A percentile compares a stretch with the other conserved stretches of the same genome.
Conservation (phyloP, 495 filamentous ascomycete species). For the Hyaloscypha finlandica region DNA sequence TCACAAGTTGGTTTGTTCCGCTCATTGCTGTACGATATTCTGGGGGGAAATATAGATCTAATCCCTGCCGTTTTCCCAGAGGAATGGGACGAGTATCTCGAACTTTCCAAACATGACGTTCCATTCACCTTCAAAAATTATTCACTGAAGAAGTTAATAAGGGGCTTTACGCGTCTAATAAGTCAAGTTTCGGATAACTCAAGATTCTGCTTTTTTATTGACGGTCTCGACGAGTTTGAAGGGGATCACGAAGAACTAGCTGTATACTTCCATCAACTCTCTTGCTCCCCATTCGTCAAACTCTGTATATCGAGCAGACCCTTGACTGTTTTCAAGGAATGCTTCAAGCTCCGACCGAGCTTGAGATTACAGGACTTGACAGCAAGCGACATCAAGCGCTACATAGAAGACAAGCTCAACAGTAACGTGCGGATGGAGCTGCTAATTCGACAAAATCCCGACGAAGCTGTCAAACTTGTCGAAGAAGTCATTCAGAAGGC, state of each 20-base stretch:
- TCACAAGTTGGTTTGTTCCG: constrained; percentile 36
- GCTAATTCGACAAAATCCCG: background rate
- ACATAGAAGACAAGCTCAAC: background rate
- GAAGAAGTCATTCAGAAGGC: constrained; percentile 35
- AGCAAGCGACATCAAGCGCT: constrained; percentile 8
- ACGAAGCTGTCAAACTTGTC: constrained; percentile 17
- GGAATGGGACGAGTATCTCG: background rate
- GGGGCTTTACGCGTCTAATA: background rate
- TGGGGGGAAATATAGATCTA: constrained; percentile 15
- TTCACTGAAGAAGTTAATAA: background rate
- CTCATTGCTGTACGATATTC: constrained; percentile 31
- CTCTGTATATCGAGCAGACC: constrained; percentile 40
- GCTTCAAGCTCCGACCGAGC: constrained; percentile 10
- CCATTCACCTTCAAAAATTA: background rate
- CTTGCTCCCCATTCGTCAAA: constrained; percentile 31
- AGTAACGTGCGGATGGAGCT: background rate
- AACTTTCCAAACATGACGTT: background rate
- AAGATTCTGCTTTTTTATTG: constrained; percentile 35
- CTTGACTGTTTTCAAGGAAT: constrained; percentile 31
- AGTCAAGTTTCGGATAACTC: background rate
- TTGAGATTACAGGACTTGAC: constrained; percentile 20
- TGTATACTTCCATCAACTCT: constrained; percentile 22
- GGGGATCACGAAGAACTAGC: constrained; percentile 25
- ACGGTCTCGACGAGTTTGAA: constrained; percentile 42
- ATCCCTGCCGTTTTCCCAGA: constrained; percentile 30